phyloP scores from a whole-genome alignment of 2,329 filamentous ascomycete species.

The Sporothrix brasiliensis region DNA sequence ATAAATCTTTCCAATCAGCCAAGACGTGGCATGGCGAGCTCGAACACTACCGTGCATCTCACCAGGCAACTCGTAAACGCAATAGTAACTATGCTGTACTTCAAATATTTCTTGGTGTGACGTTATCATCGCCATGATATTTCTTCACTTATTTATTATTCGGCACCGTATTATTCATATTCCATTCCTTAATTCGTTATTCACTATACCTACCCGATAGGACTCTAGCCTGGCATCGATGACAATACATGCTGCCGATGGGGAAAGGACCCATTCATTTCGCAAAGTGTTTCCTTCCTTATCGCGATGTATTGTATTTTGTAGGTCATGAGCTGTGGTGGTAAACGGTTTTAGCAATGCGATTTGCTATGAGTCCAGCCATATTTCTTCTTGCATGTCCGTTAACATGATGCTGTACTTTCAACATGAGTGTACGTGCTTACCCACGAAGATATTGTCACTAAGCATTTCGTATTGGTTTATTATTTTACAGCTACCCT shows the following conservation, averaged over 20 bases:
- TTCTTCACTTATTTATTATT: not conserved
- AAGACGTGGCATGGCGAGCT: not conserved
- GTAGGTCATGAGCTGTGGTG: not conserved
- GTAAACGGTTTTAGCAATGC: not conserved
- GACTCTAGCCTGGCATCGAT: not conserved
- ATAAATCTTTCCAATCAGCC: not conserved
- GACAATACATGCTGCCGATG: not conserved
- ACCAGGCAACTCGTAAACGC: conserved; percentile 13
- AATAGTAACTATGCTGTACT: not conserved
- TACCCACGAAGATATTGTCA: not conserved
- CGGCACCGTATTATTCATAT: not conserved
- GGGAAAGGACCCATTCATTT: not conserved
- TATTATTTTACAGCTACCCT: too few relatives aligned
- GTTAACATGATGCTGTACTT: not conserved
- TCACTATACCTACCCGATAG: not conserved
- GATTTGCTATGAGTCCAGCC: too few relatives aligned
- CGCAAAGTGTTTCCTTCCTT: not conserved
- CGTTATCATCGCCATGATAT: not conserved
- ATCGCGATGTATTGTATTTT: not conserved
- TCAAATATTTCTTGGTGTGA: not conserved
- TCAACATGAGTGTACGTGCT: not conserved
- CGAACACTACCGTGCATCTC: not conserved
- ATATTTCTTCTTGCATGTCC: not conserved
- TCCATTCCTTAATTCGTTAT: not conserved
- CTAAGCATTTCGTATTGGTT: too few relatives aligned